These are phyloP conservation scores for Rusavskia elegans DNA, from an alignment of 495 filamentous ascomycete genomes.

Conservation along the genomic window DNA sequence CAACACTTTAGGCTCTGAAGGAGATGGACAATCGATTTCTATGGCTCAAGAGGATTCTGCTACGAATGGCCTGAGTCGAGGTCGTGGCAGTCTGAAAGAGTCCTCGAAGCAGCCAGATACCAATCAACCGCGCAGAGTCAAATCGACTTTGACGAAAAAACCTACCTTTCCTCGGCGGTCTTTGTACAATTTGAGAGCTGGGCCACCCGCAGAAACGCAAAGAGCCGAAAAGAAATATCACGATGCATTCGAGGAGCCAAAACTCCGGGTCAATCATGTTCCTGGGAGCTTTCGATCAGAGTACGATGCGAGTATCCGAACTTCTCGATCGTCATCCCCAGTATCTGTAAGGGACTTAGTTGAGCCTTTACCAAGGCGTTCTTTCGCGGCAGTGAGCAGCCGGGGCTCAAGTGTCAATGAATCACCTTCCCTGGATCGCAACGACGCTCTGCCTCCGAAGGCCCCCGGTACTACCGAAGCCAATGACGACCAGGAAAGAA, in stretches of 20 bases:
- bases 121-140: neutral
- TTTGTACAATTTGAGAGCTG: neutral
- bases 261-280: constrained; percentile 4
- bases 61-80: neutral
- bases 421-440: neutral
- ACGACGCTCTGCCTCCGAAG: neutral
- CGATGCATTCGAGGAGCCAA: constrained; percentile 1
- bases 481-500: neutral
- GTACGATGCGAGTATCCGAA: neutral
- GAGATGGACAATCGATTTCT: neutral
- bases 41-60: neutral
- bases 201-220: constrained; percentile 4
- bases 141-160: neutral
- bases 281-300: constrained; percentile 12
- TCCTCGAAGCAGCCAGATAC: neutral
- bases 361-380: neutral
- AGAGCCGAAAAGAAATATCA: neutral
- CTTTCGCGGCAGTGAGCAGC: neutral
- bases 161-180: neutral
- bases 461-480: neutral
- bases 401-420: neutral
- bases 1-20: neutral
- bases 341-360: neutral
- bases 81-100: neutral
- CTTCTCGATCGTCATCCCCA: neutral